phyloP scores from a whole-genome alignment of 345 rosid genomes.

The Eucalyptus sp. region DNA sequence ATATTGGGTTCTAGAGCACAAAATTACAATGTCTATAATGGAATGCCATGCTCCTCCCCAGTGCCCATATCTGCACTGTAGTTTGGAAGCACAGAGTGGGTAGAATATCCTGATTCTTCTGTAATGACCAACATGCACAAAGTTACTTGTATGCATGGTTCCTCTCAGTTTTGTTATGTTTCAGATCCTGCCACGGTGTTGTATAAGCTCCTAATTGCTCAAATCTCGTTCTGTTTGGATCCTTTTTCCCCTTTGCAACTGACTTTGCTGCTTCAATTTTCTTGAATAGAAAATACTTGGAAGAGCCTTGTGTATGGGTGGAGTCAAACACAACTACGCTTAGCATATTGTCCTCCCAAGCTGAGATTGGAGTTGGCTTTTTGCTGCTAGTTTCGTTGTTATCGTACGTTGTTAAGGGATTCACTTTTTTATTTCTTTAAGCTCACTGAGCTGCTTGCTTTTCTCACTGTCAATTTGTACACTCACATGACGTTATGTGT shows the following conservation, averaged over 20 bases:
- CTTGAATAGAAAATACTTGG: conserved; percentile 69
- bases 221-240: not conserved
- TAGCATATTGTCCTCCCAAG: conserved; percentile 75
- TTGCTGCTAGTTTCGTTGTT: conserved; percentile 64
- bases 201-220: not conserved
- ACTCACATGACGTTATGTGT: not conserved
- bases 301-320: conserved; percentile 95
- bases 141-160: not conserved
- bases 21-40: not conserved
- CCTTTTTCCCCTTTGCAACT: not conserved
- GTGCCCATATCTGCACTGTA: not conserved
- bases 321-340: conserved; percentile 84
- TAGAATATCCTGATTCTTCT: not conserved
- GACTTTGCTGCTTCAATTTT: not conserved
- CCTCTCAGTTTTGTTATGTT: not conserved
- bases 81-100: not conserved
- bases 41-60: not conserved
- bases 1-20: not conserved
- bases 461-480: not conserved
- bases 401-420: conserved; percentile 38
- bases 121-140: not conserved
- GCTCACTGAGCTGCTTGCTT: not conserved
- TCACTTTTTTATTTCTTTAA: not conserved
- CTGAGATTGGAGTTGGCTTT: conserved; percentile 90
- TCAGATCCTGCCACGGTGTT: not conserved